A percentile compares a stretch with the other conserved stretches of the same genome.
Conservation (phyloP, 768 basidiomycete genomes). For the Xerocomellus amylosporus region DNA sequence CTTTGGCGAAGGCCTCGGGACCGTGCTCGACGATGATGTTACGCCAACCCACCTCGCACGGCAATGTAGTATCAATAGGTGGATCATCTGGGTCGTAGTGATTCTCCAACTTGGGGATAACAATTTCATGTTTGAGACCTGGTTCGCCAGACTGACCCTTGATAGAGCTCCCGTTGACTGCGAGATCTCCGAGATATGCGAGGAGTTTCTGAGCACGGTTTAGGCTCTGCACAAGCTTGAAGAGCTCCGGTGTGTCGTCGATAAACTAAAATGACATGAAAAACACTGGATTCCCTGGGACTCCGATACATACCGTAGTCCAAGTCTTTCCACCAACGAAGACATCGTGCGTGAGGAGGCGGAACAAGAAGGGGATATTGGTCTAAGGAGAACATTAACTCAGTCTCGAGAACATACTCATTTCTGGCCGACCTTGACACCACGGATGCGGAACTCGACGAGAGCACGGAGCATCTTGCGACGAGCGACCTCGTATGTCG, state of each 20-base stretch:
- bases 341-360: constrained; percentile 92
- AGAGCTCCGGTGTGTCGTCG: constrained; percentile 98
- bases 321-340: constrained; percentile 97
- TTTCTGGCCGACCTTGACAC: constrained; percentile 70
- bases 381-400: constrained; percentile 51
- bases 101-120: constrained; percentile 77
- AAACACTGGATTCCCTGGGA: neutral
- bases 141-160: constrained; percentile 96
- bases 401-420: neutral
- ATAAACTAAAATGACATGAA: constrained; percentile 67
- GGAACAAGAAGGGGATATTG: constrained; percentile 99
- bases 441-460: constrained; percentile 99
- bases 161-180: constrained; percentile 97
- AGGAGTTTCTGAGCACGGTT: constrained; percentile 98
- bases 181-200: constrained; percentile 94
- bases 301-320: constrained; percentile 68
- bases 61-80: constrained; percentile 73
- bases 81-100: constrained; percentile 71
- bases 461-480: constrained; percentile 99
- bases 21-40: constrained; percentile 98
- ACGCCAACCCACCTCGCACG: constrained; percentile 92
- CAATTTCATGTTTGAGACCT: constrained; percentile 85
- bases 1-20: constrained; percentile 97
- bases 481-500: constrained; percentile 97
- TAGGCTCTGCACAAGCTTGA: constrained; percentile 96